A percentile compares a stretch with the other conserved stretches of the same genome.
phyloP scores from a whole-genome alignment of 2,329 filamentous ascomycete genomes.

The Xylariaceae sp. region DNA sequence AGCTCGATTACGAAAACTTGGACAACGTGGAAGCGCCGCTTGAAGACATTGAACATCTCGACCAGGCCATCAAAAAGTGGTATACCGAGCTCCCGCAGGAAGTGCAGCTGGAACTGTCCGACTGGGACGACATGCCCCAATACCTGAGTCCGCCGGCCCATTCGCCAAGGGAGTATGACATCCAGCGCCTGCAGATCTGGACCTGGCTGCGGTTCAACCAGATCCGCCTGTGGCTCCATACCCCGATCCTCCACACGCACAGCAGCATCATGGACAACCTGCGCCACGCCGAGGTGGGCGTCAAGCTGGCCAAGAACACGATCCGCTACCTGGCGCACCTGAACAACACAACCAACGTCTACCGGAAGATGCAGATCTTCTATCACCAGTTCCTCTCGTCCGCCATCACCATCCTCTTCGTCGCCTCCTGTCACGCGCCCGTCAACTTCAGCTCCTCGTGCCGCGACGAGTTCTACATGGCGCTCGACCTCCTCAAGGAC shows the following conservation, averaged over 20 bases:
- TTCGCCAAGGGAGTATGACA: conserved; percentile 52
- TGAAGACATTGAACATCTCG: conserved; percentile 73
- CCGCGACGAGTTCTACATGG: conserved; percentile 73
- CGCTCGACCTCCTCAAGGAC: conserved; percentile 67
- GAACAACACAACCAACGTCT: conserved; percentile 67
- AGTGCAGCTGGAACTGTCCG: conserved; percentile 46
- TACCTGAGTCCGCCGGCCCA: conserved; percentile 31
- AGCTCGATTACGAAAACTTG: conserved; percentile 51
- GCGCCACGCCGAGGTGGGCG: conserved; percentile 65
- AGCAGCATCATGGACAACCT: conserved; percentile 76
- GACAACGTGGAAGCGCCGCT: conserved; percentile 60
- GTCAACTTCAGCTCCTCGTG: conserved; percentile 63
- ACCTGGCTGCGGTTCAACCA: conserved; percentile 85
- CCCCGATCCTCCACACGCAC: conserved; percentile 78
- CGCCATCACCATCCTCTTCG: conserved; percentile 68
- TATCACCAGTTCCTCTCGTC: conserved; percentile 78
- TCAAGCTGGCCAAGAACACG: conserved; percentile 71
- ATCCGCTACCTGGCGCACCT: conserved; percentile 65
- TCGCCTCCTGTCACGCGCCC: conserved; percentile 70
- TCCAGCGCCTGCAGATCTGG: conserved; percentile 72
- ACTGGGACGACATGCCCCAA: conserved; percentile 43
- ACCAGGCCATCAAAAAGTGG: conserved; percentile 82
- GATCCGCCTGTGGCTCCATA: conserved; percentile 83
- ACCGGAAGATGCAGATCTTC: conserved; percentile 66
- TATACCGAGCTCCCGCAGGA: conserved; percentile 67